Conservation (phyloP, 2,329 filamentous ascomycete species). For the Fusarium mundagurra region DNA sequence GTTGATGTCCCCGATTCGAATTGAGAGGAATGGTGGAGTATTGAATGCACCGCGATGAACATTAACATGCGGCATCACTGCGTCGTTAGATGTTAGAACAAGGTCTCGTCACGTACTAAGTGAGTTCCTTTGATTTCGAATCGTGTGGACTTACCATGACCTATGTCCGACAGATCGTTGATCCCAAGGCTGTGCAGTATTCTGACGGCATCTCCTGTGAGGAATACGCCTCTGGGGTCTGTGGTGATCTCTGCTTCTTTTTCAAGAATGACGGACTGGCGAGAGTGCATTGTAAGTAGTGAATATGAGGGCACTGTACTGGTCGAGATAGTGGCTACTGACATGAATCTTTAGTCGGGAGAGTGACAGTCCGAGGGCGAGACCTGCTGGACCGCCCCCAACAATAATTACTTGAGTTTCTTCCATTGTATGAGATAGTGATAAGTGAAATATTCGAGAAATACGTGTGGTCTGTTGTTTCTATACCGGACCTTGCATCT, state of each 20-base stretch:
- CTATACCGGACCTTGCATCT: too few species aligned
- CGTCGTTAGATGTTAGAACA: too few species aligned
- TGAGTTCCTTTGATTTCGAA: too few species aligned
- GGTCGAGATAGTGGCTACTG: not conserved
- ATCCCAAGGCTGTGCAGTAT: not conserved
- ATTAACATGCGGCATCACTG: not conserved
- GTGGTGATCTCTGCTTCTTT: not conserved
- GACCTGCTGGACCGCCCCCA: not conserved
- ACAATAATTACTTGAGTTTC: not conserved
- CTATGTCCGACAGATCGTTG: not conserved
- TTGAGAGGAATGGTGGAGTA: not conserved
- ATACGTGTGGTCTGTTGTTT: too few species aligned
- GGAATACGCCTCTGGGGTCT: not conserved
- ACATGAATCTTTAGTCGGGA: not conserved
- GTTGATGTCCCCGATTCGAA: not conserved
- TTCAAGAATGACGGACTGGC: not conserved
- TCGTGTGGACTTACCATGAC: not conserved
- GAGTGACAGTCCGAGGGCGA: not conserved
- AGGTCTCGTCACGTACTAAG: too few species aligned
- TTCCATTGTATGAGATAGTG: fast-evolving
- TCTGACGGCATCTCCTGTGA: not conserved
- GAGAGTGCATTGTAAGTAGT: not conserved
- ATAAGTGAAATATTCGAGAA: too few species aligned
- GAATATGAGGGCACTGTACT: too few species aligned
- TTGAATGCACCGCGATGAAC: not conserved